A percentile compares a stretch with the other conserved stretches of the same genome.
Evolutionary conservation across 2,329 filamentous ascomycete species (phyloP).

Genomic region (Xylaria sp.): DNA sequence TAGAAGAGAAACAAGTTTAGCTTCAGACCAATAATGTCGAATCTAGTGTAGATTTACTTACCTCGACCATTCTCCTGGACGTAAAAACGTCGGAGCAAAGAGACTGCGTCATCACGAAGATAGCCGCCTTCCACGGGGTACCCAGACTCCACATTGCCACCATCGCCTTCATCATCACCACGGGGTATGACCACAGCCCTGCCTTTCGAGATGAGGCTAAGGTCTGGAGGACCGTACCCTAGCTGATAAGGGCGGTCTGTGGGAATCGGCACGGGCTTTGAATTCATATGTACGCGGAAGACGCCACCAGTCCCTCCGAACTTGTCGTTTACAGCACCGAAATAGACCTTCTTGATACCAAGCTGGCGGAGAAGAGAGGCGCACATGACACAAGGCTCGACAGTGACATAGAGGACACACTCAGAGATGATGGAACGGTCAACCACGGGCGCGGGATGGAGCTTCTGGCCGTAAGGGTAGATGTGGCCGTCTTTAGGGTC

Average conservation of each 20-base stretch:
- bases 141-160: constrained; percentile 78
- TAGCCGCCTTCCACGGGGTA: constrained; percentile 89
- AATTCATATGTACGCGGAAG: constrained; percentile 81
- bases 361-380: constrained; percentile 91
- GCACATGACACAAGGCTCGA: constrained; percentile 99
- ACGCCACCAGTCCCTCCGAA: constrained; percentile 97
- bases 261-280: constrained; percentile 53
- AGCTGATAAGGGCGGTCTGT: constrained; percentile 47
- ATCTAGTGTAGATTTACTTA: constrained; percentile 53
- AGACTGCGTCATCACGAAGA: constrained; percentile 92
- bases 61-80: constrained; percentile 97
- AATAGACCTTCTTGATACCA: constrained; percentile 89
- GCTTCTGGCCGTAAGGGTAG: constrained; percentile 71
- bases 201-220: constrained; percentile 51
- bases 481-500: constrained; percentile 66
- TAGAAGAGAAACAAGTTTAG: constrained; percentile 37
- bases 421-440: constrained; percentile 75
- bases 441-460: constrained; percentile 66
- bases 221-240: constrained; percentile 48
- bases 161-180: constrained; percentile 59
- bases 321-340: constrained; percentile 94
- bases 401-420: constrained; percentile 89
- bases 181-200: constrained; percentile 54
- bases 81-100: constrained; percentile 91
- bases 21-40: constrained; percentile 3